Evolutionary conservation across 179 eudicot genomes (phyloP), one percentile per base, ranked within the genome.

Genomic region (Beta corolliflora): DNA sequence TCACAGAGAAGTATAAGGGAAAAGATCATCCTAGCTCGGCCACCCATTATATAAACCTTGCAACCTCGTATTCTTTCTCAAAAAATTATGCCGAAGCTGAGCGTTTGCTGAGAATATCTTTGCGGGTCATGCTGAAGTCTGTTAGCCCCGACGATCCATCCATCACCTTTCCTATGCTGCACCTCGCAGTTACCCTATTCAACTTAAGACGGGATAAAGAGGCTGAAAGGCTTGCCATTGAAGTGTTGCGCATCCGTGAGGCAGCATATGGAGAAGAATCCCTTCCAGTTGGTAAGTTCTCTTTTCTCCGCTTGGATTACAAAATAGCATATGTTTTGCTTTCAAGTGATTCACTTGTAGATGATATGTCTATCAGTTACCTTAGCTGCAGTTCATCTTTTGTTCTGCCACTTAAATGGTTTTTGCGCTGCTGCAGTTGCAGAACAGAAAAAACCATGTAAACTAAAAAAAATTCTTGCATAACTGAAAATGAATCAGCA

Each of bases 261-360:
- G 88, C 90, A 54, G 94, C 98, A 48, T 95, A 90, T 85, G 97
- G 97, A 71, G 75, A 88, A 87, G 90, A 91, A 45, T 91, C 97
- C 71, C 85, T 90, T 77, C 98, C 97, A 74, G 97, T 91, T 83
- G 97, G 98, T 95, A 88, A 88, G 85, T 64, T 60, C 79, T 12
- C 74, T 9, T 65, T 79, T 44, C 82, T 23, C 44, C 13, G 44
- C 19, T 6, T 23, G 15, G 7, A 23, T 19, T 15, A 4, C 5
- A 5, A 29, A n/a, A n/a, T 54, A 3, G 70, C 41, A 36, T 18
- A 50, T 14, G 59, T 46, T 53, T 53, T 54, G 21, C 29, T 10
- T 41, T 78, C 63, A 3, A 54, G 8, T 31, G 21, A 11, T 53
- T 31, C 15, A 9, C 7, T 60, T 45, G 1, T 45, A 60, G 3